These are phyloP conservation scores for Monosporozyma unispora DNA, from an alignment of 805 yeast species.

Conservation along the genomic window DNA sequence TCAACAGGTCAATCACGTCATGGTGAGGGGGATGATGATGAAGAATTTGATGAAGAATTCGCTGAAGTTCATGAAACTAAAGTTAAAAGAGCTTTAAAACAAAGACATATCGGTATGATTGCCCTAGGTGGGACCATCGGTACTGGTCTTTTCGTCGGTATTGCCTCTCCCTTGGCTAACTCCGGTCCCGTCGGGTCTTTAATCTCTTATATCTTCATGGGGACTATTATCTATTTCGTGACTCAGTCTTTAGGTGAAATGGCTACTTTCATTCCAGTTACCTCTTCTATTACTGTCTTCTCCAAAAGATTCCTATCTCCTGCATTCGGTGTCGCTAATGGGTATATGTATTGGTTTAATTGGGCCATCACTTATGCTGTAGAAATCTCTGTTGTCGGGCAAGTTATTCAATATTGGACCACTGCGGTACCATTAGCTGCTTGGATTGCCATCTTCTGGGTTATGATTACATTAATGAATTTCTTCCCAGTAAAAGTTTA, in stretches of 20 bases:
- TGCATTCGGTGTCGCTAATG: conserved; percentile 58
- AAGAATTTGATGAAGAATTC: conserved; percentile 15
- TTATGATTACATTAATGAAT: conserved; percentile 35
- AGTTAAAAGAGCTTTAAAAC: conserved; percentile 49
- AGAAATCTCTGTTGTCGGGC: conserved; percentile 49
- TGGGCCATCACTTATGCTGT: conserved; percentile 66
- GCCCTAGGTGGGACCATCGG: conserved; percentile 71
- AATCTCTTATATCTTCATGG: conserved; percentile 55
- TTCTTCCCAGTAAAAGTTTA: conserved; percentile 47
- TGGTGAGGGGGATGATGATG: conserved; percentile 7
- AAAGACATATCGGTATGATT: conserved; percentile 61
- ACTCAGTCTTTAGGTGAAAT: conserved; percentile 64
- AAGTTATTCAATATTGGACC: conserved; percentile 48
- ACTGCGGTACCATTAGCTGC: conserved; percentile 47
- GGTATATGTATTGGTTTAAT: conserved; percentile 63
- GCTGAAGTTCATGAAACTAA: conserved; percentile 32
- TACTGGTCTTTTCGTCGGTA: conserved; percentile 59
- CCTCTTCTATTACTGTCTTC: conserved; percentile 54
- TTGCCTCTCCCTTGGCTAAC: conserved; percentile 42
- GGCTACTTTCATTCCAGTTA: conserved; percentile 64
- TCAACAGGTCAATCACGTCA: conserved; percentile 6
- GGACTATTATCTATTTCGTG: conserved; percentile 49
- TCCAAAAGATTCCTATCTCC: conserved; percentile 54
- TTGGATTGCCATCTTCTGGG: conserved; percentile 51
- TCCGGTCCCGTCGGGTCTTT: conserved; percentile 60